phyloP scores from a whole-genome alignment of 73 alveolate genomes.

The Paramecium primaurelia region DNA sequence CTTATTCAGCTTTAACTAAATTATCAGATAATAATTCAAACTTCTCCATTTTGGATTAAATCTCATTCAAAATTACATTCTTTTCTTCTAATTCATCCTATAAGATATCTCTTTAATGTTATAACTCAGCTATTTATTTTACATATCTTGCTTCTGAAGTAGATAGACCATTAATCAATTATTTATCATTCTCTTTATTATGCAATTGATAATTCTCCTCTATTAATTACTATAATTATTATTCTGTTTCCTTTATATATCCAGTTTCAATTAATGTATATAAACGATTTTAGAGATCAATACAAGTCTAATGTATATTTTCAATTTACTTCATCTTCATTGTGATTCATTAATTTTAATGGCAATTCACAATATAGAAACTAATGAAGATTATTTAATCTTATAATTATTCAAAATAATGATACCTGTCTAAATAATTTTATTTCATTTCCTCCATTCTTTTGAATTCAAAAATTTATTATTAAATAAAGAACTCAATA shows the following conservation, averaged over 20 bases:
- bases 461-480: not conserved
- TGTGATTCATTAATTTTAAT: not conserved
- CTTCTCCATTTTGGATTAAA: not conserved
- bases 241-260: not conserved
- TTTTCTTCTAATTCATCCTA: not conserved
- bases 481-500: not conserved
- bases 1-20: not conserved
- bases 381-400: not conserved
- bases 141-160: not conserved
- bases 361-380: constrained; percentile 4
- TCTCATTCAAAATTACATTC: not conserved
- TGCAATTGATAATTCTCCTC: not conserved
- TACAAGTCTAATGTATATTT: not conserved
- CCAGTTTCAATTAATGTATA: not conserved
- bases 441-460: not conserved
- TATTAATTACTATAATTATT: not conserved
- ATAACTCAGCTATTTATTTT: not conserved
- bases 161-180: not conserved
- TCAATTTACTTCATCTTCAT: not conserved
- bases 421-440: not conserved
- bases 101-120: not conserved
- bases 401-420: not conserved
- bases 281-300: not conserved
- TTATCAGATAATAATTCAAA: not conserved
- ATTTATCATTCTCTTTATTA: not conserved